phyloP scores from a whole-genome alignment of 1,284 basidiomycete species.

The Pseudozyma thailandica region DNA sequence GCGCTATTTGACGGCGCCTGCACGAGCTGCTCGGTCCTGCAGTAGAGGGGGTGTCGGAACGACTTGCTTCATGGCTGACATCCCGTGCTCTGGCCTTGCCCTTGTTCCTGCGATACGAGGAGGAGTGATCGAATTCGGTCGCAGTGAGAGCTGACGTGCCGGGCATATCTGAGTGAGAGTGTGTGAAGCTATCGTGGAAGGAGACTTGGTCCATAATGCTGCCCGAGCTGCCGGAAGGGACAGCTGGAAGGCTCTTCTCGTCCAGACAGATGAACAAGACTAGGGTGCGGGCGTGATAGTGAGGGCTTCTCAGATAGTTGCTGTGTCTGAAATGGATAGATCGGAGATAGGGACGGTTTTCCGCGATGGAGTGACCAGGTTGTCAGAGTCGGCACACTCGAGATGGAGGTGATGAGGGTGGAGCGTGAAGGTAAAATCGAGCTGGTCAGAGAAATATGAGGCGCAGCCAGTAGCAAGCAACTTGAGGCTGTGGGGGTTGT shows the following conservation, averaged over 20 bases:
- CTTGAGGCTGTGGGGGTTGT: no score
- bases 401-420: no score
- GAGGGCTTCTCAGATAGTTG: no score
- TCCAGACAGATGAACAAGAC: neutral
- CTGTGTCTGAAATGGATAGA: no score
- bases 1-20: no score
- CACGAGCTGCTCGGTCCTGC: constrained; percentile 16
- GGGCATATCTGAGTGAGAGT: neutral
- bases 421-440: no score
- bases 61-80: neutral
- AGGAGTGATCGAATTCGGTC: constrained; percentile 3
- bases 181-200: constrained; percentile 8
- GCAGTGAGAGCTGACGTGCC: neutral
- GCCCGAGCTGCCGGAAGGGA: neutral
- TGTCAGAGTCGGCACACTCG: no score
- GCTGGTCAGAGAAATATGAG: no score
- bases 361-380: no score
- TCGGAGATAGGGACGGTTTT: no score
- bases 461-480: no score
- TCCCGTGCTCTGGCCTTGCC: constrained; percentile 30
- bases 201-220: constrained; percentile 16
- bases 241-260: neutral
- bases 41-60: neutral
- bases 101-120: constrained; percentile 14
- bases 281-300: no score